Evolutionary conservation across 225 moss, liverwort and hornwort species (phyloP).

Genomic region (Bryoerythrophyllum caledonicum): DNA sequence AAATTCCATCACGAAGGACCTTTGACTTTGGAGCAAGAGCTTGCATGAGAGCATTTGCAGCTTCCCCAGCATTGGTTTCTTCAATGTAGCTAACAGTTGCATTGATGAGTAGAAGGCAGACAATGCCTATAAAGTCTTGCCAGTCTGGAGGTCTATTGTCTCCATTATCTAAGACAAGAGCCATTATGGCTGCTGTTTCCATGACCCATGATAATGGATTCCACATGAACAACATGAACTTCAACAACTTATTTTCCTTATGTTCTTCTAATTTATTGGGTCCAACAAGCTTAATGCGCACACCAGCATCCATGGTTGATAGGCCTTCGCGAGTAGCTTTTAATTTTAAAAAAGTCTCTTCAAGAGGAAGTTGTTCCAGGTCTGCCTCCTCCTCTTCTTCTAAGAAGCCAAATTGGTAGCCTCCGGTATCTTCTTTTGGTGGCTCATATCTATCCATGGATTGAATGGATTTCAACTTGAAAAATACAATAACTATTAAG

Average conservation of each 20-base stretch:
- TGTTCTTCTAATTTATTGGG: constrained; percentile 47
- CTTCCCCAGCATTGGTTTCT: constrained; percentile 51
- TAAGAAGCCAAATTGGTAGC: constrained; percentile 8
- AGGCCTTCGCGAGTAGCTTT: constrained; percentile 28
- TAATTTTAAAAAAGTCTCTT: constrained; percentile 34
- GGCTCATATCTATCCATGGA: constrained; percentile 38
- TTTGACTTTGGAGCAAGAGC: constrained; percentile 40
- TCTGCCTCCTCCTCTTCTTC: constrained; percentile 29
- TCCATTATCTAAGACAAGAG: constrained; percentile 42
- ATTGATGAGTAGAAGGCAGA: constrained; percentile 30
- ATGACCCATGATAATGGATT: constrained; percentile 55
- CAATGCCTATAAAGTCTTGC: constrained; percentile 55
- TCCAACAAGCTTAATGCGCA: constrained; percentile 43
- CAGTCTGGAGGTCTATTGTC: constrained; percentile 31
- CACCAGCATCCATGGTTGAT: constrained; percentile 28
- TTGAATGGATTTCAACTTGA: not conserved
- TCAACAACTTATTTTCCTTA: constrained; percentile 35
- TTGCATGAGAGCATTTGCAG: constrained; percentile 48
- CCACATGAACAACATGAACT: constrained; percentile 52
- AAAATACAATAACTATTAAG: not conserved
- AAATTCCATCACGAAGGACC: constrained; percentile 36
- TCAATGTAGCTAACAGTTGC: constrained; percentile 42
- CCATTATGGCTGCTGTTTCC: constrained; percentile 47
- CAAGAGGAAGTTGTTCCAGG: constrained; percentile 35
- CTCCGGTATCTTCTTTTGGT: constrained; percentile 15